Evolutionary conservation across 345 rosid species (phyloP).

Genomic region (Rubroshorea leprosula): DNA sequence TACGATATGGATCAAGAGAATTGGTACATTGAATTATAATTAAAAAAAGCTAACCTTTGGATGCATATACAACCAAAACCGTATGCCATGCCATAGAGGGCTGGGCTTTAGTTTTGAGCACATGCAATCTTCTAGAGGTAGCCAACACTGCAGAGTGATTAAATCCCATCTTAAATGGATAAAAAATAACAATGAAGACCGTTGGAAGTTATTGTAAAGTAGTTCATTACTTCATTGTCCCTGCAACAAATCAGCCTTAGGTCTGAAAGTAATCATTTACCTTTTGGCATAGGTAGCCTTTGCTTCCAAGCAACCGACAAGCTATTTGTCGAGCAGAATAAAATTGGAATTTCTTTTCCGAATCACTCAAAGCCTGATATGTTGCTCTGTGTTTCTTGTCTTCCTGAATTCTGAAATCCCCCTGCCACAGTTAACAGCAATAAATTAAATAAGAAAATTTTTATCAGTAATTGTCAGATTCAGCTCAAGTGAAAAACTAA

Average conservation of each 20-base stretch:
- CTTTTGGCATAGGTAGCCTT: slow-evolving; percentile 89
- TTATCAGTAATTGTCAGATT: slow-evolving; percentile 3
- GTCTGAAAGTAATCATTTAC: slow-evolving; percentile 26
- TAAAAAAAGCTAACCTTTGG: slow-evolving; percentile 61
- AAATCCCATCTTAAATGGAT: not conserved
- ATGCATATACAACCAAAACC: slow-evolving; percentile 96
- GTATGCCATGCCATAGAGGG: slow-evolving; percentile 57
- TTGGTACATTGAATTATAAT: not conserved
- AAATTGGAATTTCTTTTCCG: slow-evolving; percentile 70
- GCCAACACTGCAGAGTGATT: slow-evolving; percentile 74
- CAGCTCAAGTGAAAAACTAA: not conserved
- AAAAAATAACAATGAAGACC: slow-evolving; percentile 4
- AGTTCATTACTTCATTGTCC: not conserved
- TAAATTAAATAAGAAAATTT: slow-evolving; percentile 7
- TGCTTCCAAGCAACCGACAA: slow-evolving; percentile 84
- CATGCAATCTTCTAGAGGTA: slow-evolving; percentile 92
- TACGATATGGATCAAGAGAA: not conserved
- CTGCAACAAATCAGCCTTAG: not conserved
- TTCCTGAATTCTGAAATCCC: slow-evolving; percentile 61
- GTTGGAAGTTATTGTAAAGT: not conserved
- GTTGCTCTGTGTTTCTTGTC: slow-evolving; percentile 91
- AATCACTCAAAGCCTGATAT: slow-evolving; percentile 66
- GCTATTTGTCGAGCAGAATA: slow-evolving; percentile 87
- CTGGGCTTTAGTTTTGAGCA: slow-evolving; percentile 57
- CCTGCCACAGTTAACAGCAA: slow-evolving; percentile 32